These are phyloP conservation scores for Fomitopsis pulvina DNA, from an alignment of 768 basidiomycete species.

Conservation along the genomic window DNA sequence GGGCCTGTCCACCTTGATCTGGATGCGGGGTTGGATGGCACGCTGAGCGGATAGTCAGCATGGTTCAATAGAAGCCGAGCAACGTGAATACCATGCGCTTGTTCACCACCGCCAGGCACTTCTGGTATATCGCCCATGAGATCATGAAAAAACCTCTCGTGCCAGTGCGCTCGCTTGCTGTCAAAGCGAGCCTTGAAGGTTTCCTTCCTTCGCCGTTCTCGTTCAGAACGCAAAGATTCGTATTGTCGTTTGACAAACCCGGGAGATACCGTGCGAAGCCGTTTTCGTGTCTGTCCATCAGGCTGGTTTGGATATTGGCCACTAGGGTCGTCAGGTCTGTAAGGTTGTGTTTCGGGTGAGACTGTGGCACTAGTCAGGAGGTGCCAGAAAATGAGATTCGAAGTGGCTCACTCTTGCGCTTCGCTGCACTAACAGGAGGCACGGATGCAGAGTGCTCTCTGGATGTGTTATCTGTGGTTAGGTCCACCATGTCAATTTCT, in stretches of 20 bases:
- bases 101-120: slow-evolving; percentile 2
- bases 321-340: not conserved
- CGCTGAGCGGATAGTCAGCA: not conserved
- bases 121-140: slow-evolving; percentile 3
- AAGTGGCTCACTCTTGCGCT: slow-evolving; percentile 12
- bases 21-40: not conserved
- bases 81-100: not conserved
- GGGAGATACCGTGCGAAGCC: slow-evolving; percentile 7
- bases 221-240: slow-evolving; percentile 6
- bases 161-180: slow-evolving; percentile 2
- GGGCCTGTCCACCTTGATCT: not conserved
- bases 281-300: slow-evolving; percentile 7
- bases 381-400: not conserved
- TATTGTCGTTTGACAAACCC: not conserved
- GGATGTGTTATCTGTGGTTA: slow-evolving; percentile 5
- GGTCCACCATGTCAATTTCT: slow-evolving; percentile 13
- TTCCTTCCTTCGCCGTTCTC: slow-evolving; percentile 2
- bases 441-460: not conserved
- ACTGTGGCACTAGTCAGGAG: not conserved
- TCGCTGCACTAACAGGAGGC: slow-evolving; percentile 1
- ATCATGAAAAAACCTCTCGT: not conserved
- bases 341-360: not conserved
- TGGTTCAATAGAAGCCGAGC: not conserved
- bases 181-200: not conserved
- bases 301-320: not conserved